Evolutionary conservation across 495 filamentous ascomycete genomes (phyloP), one percentile per base, ranked within the genome.

Genomic region (Aspergillus asperescens): DNA sequence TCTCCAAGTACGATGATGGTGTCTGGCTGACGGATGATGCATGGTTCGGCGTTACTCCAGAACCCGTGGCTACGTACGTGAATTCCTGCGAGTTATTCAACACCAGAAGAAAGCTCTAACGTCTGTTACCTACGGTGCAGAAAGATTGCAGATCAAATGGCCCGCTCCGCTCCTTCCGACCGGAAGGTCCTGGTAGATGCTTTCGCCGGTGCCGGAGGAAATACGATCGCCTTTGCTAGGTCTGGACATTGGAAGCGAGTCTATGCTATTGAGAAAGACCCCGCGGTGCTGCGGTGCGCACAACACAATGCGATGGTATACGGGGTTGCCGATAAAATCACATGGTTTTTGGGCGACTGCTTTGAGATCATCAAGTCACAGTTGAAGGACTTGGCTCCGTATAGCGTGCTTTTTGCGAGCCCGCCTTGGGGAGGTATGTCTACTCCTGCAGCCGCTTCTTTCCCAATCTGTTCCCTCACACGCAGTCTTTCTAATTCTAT

Each of bases 31-130:
- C 93, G 0, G 82, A 90, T 61, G 82, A 88, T 71, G 86, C 89
- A 23, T 98, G 93, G 93, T 98, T 90, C 69, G 94, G 90, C 39
- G 88, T 97, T 7, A 97, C 93, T 1, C 90, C 93, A 10, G 93
- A 97, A 67, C 86, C 83, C 9, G 80, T 97, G 19, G 93, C 93
- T 31, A 82, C 74, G 90, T 94, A 77, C 57, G 75, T 43, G 25
- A 40, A 43, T 39, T 31, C 16, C 27, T 6, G 7, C 12, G 9
- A 15, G 16, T 16, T 9, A 7, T 31, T 31, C 5, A 9, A 18
- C 19, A 20, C 3, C 6, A 5, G 9, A 29, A 7, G 10, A 3
- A 32, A 7, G 25, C 3, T 8, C 48, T 46, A 37, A 52, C 31
- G 24, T 38, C n/a, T n/a, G 2, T 27, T 7, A 16, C 3, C 7